A percentile compares a stretch with the other conserved stretches of the same genome.
Conservation (phyloP, 129 eudicot genomes). For the Lactuca sativa region DNA sequence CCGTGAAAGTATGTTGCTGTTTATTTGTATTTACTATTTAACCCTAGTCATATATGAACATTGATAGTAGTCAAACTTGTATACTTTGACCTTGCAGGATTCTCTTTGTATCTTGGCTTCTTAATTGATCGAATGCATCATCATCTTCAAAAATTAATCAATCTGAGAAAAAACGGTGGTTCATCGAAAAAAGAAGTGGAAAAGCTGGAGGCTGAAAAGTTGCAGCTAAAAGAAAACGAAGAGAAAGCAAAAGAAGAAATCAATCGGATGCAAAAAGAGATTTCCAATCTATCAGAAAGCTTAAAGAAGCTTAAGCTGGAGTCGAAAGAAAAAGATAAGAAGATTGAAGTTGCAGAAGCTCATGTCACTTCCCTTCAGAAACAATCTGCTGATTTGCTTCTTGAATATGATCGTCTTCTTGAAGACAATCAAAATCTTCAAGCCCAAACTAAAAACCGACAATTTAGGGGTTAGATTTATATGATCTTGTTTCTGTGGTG, state of each 20-base stretch:
- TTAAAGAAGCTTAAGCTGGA: slow-evolving; percentile 63
- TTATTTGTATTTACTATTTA: too few relatives aligned
- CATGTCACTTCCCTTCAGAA: slow-evolving; percentile 90
- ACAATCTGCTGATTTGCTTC: slow-evolving; percentile 94
- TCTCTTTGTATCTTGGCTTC: slow-evolving; percentile 84
- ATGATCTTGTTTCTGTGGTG: slow-evolving; percentile 8
- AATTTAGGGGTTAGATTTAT: slow-evolving; percentile 30
- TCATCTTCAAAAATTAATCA: slow-evolving; percentile 60
- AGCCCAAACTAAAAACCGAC: slow-evolving; percentile 41
- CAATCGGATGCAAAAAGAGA: slow-evolving; percentile 55
- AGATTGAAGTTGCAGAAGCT: slow-evolving; percentile 77
- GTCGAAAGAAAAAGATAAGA: slow-evolving; percentile 63
- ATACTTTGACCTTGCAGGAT: slow-evolving; percentile 56
- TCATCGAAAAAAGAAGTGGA: slow-evolving; percentile 67
- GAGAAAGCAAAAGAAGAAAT: slow-evolving; percentile 64
- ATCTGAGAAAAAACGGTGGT: slow-evolving; percentile 52
- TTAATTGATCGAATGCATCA: slow-evolving; percentile 91
- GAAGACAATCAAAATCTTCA: slow-evolving; percentile 94
- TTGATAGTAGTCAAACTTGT: background rate
- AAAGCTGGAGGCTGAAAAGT: slow-evolving; percentile 75
- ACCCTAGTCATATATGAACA: background rate
- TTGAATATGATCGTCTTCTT: slow-evolving; percentile 81
- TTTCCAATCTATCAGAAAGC: slow-evolving; percentile 45
- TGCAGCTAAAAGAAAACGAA: slow-evolving; percentile 67
- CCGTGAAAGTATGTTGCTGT: too few relatives aligned